Percentiles rank a stretch among this genome's conserved stretches.
phyloP scores from a whole-genome alignment of 768 basidiomycete species.

The Phlebiopsis gigantea region DNA sequence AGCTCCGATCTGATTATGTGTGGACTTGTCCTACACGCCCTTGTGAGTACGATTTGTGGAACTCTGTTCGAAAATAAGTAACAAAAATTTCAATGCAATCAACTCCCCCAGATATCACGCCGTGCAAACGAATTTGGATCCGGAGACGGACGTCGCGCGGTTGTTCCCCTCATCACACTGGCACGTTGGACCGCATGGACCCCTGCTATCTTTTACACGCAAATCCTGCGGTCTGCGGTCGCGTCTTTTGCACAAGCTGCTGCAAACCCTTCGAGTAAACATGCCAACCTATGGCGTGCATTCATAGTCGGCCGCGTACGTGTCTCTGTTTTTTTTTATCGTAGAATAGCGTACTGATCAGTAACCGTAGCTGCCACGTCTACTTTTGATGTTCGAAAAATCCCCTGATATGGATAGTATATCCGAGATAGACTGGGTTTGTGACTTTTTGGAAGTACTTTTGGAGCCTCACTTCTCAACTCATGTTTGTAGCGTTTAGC shows the following conservation, averaged over 20 bases:
- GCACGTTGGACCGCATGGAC: constrained; percentile 24
- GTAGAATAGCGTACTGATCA: neutral
- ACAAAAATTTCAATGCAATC: neutral
- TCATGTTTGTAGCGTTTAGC: constrained; percentile 27
- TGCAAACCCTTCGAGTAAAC: constrained; percentile 6
- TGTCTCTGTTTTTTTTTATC: constrained; percentile 6
- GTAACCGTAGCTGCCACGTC: constrained; percentile 48
- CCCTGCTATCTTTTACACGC: constrained; percentile 31
- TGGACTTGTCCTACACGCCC: constrained; percentile 52
- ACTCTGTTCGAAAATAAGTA: too few species aligned
- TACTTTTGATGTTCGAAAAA: constrained; percentile 53
- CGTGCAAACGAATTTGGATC: constrained; percentile 59
- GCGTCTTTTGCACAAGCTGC: constrained; percentile 53
- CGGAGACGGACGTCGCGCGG: constrained; percentile 38
- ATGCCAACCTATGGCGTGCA: constrained; percentile 52
- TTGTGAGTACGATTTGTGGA: constrained; percentile 43
- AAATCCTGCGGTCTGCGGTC: constrained; percentile 59
- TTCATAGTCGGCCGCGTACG: constrained; percentile 71
- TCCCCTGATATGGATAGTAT: constrained; percentile 46
- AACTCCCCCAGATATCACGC: constrained; percentile 18
- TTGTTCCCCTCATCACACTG: constrained; percentile 20
- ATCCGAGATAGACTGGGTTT: constrained; percentile 54
- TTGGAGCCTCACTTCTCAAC: constrained; percentile 12
- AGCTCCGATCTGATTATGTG: constrained; percentile 64
- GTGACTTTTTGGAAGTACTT: constrained; percentile 12